Conservation (phyloP, 192 early-diverging fungal species). For the Pecoramyces ruminantium region DNA sequence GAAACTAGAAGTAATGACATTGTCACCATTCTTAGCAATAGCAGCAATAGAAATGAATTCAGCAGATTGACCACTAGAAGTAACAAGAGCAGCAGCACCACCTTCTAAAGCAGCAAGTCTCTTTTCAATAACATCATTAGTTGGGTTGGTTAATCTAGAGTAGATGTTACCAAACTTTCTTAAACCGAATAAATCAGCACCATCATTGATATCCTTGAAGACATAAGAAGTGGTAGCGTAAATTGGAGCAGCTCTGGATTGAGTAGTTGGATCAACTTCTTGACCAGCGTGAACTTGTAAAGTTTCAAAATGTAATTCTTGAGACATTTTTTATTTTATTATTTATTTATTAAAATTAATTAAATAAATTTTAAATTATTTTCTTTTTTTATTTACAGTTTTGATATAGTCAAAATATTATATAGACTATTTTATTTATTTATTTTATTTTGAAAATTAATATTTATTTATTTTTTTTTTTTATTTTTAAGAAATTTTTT, state of each 20-base stretch:
- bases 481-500: no score
- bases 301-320: slow-evolving; percentile 54
- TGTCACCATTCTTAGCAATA: slow-evolving; percentile 63
- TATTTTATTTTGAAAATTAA: no score
- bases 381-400: no score
- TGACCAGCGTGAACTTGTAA: slow-evolving; percentile 85
- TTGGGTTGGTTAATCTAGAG: slow-evolving; percentile 69
- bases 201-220: slow-evolving; percentile 67
- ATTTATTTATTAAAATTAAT: no score
- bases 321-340: no score
- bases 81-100: slow-evolving; percentile 52
- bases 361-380: no score
- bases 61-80: slow-evolving; percentile 63
- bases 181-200: slow-evolving; percentile 62
- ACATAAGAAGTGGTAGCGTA: slow-evolving; percentile 75
- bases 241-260: slow-evolving; percentile 74
- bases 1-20: slow-evolving; percentile 64
- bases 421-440: no score
- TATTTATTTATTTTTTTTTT: no score
- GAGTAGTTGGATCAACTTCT: slow-evolving; percentile 37
- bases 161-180: slow-evolving; percentile 69
- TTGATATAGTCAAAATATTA: no score
- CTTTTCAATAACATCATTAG: slow-evolving; percentile 78
- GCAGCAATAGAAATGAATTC: slow-evolving; percentile 69
- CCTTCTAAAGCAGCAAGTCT: slow-evolving; percentile 81